Base-by-base conservation (phyloP, 2,329 filamentous ascomycete species). In the Pseudophaeomoniella oleicola region DNA sequence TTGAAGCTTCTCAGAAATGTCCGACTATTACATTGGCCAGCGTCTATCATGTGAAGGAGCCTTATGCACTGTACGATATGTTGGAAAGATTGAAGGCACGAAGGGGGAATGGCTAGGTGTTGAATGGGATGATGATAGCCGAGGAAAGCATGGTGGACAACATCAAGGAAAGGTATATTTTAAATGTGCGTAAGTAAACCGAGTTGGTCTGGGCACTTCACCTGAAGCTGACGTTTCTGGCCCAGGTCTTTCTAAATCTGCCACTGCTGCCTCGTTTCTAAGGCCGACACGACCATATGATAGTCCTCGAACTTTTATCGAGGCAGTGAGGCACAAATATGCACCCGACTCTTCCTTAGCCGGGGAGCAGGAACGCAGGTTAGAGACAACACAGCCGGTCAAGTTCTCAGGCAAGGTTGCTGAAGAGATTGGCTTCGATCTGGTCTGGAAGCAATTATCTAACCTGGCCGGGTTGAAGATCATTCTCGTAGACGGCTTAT, bases 361-460 rank as follows among this genome's bases (percentile, higher is more conserved):
- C 4, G 37, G 45, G 6, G 37, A 40, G 18, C 34, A 31, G 3
- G 34, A 35, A 22, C 17, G 9, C 22, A 27, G 9, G 59, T 9
- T 9, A 12, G 16, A 12, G 9, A 19, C 16, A 10, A 54, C 60
- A 5, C 65, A 67, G 35, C 66, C 73, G 34, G 80, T 93, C 43
- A 61, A 79, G 67, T 68, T 93, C 66, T 60, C 82, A 58, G 67
- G 71, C 27, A 96, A 96, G 59, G 72, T 87, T 13, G 88, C 84
- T 4, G 81, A 96, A 60, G 88, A 96, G 60, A 75, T 96, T 19
- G 90, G 90, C 18, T 96, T 96, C 48, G 86, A 93, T 47, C 94
- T 94, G 65, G 84, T 94, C 46, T 75, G 81, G 31, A 71, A 71
- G 45, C 75, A 87, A 57, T 77, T 92, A 50, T 80, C 86, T 4